Evolutionary conservation across 2,329 filamentous ascomycete species (phyloP).

Genomic region (Domatiomyces catenatus): DNA sequence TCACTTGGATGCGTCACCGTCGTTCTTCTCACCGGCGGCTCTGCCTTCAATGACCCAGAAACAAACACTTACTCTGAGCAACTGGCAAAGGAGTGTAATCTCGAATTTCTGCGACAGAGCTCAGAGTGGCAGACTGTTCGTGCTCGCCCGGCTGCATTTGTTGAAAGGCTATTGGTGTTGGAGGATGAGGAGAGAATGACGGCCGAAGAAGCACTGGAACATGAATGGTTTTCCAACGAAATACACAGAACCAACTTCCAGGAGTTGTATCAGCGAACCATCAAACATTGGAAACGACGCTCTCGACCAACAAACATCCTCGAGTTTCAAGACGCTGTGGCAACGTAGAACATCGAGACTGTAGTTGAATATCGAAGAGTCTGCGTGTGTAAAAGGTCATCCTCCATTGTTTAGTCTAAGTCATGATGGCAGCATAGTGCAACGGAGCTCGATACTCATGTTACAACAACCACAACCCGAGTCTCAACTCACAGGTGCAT

Average conservation of each 20-base stretch:
- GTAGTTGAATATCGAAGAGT: not conserved
- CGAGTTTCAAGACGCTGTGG: slow-evolving; percentile 8
- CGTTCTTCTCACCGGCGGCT: slow-evolving; percentile 36
- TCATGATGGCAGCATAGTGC: not conserved
- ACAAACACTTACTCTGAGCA: slow-evolving; percentile 19
- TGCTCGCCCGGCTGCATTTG: slow-evolving; percentile 36
- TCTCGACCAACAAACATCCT: slow-evolving; percentile 7
- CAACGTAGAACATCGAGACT: slow-evolving; percentile 1
- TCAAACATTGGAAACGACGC: slow-evolving; percentile 36
- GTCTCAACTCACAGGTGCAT: not conserved
- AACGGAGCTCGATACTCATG: not conserved
- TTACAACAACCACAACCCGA: not conserved
- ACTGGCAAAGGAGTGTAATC: slow-evolving; percentile 26
- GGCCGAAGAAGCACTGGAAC: slow-evolving; percentile 37
- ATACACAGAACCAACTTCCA: slow-evolving; percentile 33
- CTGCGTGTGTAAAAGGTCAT: not conserved
- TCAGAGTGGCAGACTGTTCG: slow-evolving; percentile 30
- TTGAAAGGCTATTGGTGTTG: slow-evolving; percentile 35
- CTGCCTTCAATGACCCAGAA: slow-evolving; percentile 29
- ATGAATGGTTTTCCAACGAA: slow-evolving; percentile 43
- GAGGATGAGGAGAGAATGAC: slow-evolving; percentile 37
- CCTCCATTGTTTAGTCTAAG: not conserved
- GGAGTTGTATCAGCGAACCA: slow-evolving; percentile 34
- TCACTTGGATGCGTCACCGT: slow-evolving; percentile 42
- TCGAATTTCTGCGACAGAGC: slow-evolving; percentile 31